phyloP scores from a whole-genome alignment of 2,329 filamentous ascomycete genomes.

The Neonectria neomacrospora region DNA sequence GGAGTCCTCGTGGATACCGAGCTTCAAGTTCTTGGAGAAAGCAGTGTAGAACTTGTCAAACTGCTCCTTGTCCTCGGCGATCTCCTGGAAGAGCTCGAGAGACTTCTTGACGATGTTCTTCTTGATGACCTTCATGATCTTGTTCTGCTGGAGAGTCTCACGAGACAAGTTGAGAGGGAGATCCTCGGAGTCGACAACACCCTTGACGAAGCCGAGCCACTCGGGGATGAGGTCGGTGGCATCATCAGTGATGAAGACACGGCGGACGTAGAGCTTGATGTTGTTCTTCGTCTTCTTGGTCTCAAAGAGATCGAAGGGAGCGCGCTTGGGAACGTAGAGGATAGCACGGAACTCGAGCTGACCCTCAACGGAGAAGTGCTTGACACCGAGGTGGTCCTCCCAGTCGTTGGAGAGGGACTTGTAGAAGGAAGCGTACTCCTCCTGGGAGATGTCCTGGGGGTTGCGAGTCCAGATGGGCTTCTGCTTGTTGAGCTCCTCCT shows the following conservation, averaged over 20 bases:
- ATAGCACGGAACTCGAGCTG: conserved; percentile 99
- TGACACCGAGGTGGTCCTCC: conserved; percentile 99
- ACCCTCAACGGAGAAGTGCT: conserved; percentile 99
- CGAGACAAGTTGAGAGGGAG: conserved; percentile 99
- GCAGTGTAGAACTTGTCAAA: conserved; percentile 99
- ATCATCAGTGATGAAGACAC: conserved; percentile 99
- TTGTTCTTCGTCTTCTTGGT: conserved; percentile 99
- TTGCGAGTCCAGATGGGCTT: conserved; percentile 99
- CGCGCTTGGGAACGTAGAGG: conserved; percentile 99
- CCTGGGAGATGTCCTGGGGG: conserved; percentile 90
- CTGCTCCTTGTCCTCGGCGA: conserved; percentile 99
- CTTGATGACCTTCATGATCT: conserved; percentile 99
- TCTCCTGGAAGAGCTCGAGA: conserved; percentile 99
- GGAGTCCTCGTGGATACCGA: conserved; percentile 99
- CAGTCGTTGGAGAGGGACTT: conserved; percentile 99
- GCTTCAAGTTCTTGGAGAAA: conserved; percentile 99
- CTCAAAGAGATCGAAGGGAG: conserved; percentile 99
- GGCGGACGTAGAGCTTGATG: conserved; percentile 99
- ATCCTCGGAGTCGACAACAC: conserved; percentile 99
- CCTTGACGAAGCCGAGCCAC: conserved; percentile 99
- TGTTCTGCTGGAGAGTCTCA: conserved; percentile 99
- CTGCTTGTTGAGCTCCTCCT: conserved; percentile 99
- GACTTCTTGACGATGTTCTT: conserved; percentile 99
- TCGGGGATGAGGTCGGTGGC: conserved; percentile 98
- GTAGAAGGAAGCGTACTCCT: conserved; percentile 99